A percentile compares a stretch with the other conserved stretches of the same genome.
These are phyloP conservation scores for Guyanaporus albipodus DNA, from an alignment of 768 basidiomycete genomes.

Conservation along the genomic window DNA sequence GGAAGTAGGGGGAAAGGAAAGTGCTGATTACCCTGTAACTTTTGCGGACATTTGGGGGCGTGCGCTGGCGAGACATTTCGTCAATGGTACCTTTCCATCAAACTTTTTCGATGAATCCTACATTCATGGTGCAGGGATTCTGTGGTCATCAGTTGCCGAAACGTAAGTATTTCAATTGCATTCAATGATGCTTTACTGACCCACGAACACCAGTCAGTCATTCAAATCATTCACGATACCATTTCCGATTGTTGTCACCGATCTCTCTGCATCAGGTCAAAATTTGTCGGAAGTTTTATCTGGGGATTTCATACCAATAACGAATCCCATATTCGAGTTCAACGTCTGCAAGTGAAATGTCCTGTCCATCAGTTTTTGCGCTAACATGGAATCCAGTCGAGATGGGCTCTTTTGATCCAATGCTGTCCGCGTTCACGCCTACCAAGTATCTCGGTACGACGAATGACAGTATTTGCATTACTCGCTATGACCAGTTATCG, in stretches of 20 bases:
- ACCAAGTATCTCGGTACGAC: conserved; percentile 42
- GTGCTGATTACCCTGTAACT: conserved; percentile 30
- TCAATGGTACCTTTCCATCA: conserved; percentile 32
- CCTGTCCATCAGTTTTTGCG: background rate
- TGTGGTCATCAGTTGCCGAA: conserved; percentile 31
- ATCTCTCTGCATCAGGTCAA: conserved; percentile 24
- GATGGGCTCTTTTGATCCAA: conserved; percentile 40
- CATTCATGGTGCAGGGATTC: conserved; percentile 33
- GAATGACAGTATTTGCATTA: conserved; percentile 30
- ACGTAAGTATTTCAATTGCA: conserved; percentile 28
- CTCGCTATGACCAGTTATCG: conserved; percentile 33
- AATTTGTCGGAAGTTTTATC: conserved; percentile 18
- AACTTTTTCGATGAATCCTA: conserved; percentile 28
- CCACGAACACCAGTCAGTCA: conserved; percentile 17
- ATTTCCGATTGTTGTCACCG: conserved; percentile 35
- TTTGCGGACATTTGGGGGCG: conserved; percentile 27
- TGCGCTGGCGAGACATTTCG: conserved; percentile 34
- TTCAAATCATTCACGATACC: conserved; percentile 35
- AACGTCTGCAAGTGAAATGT: conserved; percentile 27
- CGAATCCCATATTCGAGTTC: conserved; percentile 33
- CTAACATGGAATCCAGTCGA: conserved; percentile 26
- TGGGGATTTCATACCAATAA: conserved; percentile 26
- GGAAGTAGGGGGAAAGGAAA: conserved; percentile 30
- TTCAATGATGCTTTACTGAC: background rate
- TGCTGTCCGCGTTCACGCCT: conserved; percentile 42